Evolutionary conservation across 208 protist species (phyloP), one percentile per base, ranked within the genome.

Genomic region (Strigomonas galati): DNA sequence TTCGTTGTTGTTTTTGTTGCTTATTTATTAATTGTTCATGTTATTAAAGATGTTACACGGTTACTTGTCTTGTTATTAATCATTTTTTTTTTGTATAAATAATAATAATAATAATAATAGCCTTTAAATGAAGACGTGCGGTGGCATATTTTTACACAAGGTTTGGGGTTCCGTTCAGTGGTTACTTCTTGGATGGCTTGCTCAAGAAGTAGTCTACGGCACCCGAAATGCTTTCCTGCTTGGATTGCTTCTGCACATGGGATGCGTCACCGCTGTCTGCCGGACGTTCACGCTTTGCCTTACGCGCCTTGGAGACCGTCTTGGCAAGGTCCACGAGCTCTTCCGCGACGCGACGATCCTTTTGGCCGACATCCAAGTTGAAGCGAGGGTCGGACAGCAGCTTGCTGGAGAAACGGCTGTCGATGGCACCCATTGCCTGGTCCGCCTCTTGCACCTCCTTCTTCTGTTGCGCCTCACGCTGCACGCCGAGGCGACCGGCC

Each of bases 321-420:
- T 81, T 72, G 37, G 91, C 91, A 1, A 96, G 75, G 30, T 81
- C 69, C 17, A 71, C 79, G 35, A 96, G 70, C 26, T 92, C 85
- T n/a, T 77, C 64, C 17, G 74, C 67, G 19, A 87, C 65, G 31
- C 79, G 76, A 59, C 84, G 84, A 69, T 94, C 87, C 40, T 79
- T 78, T 46, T 85, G 83, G 24, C 76, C 67, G 19, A 92, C 81
- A 24, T 96, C 91, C 15, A 96, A 65, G 66, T 96, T 86, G 59
- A 90, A 96, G 37, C 91, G 87, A 10, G 87, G 84, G 67, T 96
- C 91, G 14, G 68, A 75, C 21, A 96, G 81, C n/a, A 96, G 78
- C 69, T 89, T 86, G 9, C 67, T 78, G 66, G 86, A 76, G 79
- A 96, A 96, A 56, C 90, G 90, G 4, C 72, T 51, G 56, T 96